phyloP scores from a whole-genome alignment of 805 yeast species.

The Starmerella tilneyi region DNA sequence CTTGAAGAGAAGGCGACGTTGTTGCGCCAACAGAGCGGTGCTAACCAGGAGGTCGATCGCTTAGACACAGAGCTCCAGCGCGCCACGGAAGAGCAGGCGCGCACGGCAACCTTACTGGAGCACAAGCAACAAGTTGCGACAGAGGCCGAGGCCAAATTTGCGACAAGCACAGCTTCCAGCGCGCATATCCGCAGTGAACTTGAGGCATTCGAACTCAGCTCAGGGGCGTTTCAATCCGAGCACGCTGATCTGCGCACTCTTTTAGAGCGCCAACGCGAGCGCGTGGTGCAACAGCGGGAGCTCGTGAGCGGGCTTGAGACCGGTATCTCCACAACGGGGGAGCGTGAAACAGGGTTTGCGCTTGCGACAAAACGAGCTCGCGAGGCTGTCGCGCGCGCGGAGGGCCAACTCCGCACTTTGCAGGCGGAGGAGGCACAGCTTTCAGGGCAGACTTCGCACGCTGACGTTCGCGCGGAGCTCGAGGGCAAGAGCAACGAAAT shows the following conservation, averaged over 20 bases:
- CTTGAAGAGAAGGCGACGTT: slow-evolving; percentile 7
- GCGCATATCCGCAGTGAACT: neutral
- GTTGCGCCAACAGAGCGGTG: slow-evolving; percentile 3
- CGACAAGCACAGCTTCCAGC: neutral
- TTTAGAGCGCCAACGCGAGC: slow-evolving; percentile 7
- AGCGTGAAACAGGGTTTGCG: slow-evolving; percentile 25
- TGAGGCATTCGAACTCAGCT: slow-evolving; percentile 6
- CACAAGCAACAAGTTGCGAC: slow-evolving; percentile 14
- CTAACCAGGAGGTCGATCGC: slow-evolving; percentile 5
- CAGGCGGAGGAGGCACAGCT: slow-evolving; percentile 1
- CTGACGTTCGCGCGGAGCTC: neutral
- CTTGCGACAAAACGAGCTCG: slow-evolving; percentile 19
- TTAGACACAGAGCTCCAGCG: slow-evolving; percentile 14
- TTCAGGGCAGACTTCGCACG: neutral
- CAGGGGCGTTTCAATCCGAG: slow-evolving; percentile 10
- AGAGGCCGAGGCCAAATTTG: neutral
- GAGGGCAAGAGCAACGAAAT: neutral
- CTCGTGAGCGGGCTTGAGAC: slow-evolving; percentile 22
- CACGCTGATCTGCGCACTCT: slow-evolving; percentile 7
- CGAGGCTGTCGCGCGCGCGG: slow-evolving; percentile 12
- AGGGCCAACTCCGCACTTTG: neutral
- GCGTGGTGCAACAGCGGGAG: slow-evolving; percentile 15
- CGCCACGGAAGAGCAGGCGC: slow-evolving; percentile 12
- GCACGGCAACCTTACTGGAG: slow-evolving; percentile 9
- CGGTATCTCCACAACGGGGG: slow-evolving; percentile 24